These are phyloP conservation scores for Tylopilus plumbeoviolaceoides DNA, from an alignment of 768 basidiomycete genomes.

Conservation along the genomic window DNA sequence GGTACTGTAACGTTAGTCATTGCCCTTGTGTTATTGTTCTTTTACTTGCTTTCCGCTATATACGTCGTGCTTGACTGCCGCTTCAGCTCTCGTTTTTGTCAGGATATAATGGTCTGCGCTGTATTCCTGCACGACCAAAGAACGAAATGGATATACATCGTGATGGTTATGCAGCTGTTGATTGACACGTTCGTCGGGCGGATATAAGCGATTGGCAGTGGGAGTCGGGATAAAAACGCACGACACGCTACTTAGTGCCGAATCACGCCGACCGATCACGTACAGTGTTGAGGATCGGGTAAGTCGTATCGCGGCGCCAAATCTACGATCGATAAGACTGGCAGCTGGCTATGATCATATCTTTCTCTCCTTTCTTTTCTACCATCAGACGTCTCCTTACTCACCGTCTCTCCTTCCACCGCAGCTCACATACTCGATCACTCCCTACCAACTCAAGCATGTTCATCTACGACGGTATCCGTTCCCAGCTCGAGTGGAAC, in stretches of 20 bases:
- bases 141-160: slow-evolving; percentile 19
- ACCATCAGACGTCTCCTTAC: slow-evolving; percentile 14
- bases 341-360: slow-evolving; percentile 4
- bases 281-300: slow-evolving; percentile 16
- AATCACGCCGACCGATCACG: slow-evolving; percentile 9
- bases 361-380: slow-evolving; percentile 8
- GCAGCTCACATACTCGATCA: slow-evolving; percentile 10
- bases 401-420: slow-evolving; percentile 8
- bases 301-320: slow-evolving; percentile 9
- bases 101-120: slow-evolving; percentile 11
- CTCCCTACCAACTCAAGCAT: slow-evolving; percentile 30
- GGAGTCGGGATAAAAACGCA: slow-evolving; percentile 10
- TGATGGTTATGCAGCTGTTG: slow-evolving; percentile 21
- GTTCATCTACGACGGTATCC: slow-evolving; percentile 57
- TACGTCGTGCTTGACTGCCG: slow-evolving; percentile 21
- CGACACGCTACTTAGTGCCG: slow-evolving; percentile 1
- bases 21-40: slow-evolving; percentile 24
- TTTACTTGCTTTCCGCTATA: slow-evolving; percentile 26
- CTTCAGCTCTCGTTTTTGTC: slow-evolving; percentile 8
- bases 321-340: slow-evolving; percentile 15
- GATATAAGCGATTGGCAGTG: slow-evolving; percentile 7
- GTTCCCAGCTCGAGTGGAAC: slow-evolving; percentile 91
- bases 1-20: slow-evolving; percentile 52
- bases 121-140: slow-evolving; percentile 3
- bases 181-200: slow-evolving; percentile 27